These are phyloP conservation scores for Yamadazyma phyllophila DNA, from an alignment of 805 yeast genomes.

Conservation along the genomic window DNA sequence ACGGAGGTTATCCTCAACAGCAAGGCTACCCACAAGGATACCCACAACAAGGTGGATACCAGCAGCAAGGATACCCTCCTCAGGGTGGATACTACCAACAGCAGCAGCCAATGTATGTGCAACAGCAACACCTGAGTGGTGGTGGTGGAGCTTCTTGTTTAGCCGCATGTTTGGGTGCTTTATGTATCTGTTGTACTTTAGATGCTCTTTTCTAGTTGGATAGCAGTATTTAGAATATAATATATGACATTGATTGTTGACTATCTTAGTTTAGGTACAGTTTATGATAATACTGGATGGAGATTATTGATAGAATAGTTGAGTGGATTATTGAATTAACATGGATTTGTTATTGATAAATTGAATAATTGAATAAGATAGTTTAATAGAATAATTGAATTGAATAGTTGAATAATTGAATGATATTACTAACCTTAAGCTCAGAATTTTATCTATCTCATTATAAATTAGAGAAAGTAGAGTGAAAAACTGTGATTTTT, in stretches of 20 bases:
- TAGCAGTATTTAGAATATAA: background rate
- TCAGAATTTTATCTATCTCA: too few relatives aligned
- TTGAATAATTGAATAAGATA: too few relatives aligned
- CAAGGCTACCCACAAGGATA: slow-evolving; percentile 18
- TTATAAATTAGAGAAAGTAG: too few relatives aligned
- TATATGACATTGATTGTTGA: background rate
- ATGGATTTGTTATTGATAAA: too few relatives aligned
- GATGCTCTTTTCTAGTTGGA: slow-evolving; percentile 22
- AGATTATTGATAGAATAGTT: too few relatives aligned
- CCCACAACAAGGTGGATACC: slow-evolving; percentile 18
- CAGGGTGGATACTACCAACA: slow-evolving; percentile 38
- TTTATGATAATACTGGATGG: too few relatives aligned
- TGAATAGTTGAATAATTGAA: too few relatives aligned
- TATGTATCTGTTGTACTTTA: slow-evolving; percentile 40
- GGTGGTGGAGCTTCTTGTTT: slow-evolving; percentile 30
- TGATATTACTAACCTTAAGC: too few relatives aligned
- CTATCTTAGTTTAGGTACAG: background rate
- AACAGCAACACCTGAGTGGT: slow-evolving; percentile 28
- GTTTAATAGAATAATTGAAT: too few relatives aligned
- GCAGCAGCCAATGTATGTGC: slow-evolving; percentile 46
- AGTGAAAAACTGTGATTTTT: too few relatives aligned
- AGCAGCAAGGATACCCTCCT: slow-evolving; percentile 19
- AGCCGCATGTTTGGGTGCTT: slow-evolving; percentile 42
- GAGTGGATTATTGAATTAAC: too few relatives aligned
- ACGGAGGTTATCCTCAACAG: slow-evolving; percentile 20